Base-by-base conservation (phyloP, 225 moss, liverwort and hornwort species). In the Asterella californica region DNA sequence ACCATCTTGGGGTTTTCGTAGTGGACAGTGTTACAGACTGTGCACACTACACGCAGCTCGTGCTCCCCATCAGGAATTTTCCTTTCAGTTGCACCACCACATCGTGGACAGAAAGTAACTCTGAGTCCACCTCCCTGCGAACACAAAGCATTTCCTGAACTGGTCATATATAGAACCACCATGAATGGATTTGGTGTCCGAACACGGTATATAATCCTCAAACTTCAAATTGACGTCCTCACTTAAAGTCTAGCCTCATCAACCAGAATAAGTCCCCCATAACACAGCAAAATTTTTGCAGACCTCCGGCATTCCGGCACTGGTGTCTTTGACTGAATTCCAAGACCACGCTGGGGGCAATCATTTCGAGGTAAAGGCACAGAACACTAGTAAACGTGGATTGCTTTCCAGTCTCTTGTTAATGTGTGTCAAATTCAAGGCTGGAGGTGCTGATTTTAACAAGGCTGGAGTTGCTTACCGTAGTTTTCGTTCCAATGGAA, bases 1-100 rank as follows among this genome's bases (percentile, higher is more conserved):
- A 24, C 99, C 99, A 99, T 99, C 84, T 99, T 99, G 33, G 99
- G 99, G 82, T 99, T 99, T 81, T 93, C 95, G 81, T 99, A 95
- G 83, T 99, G 90, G 49, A 99, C 86, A 49, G 89, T 79, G 70
- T 90, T 88, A 63, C 99, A 99, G 61, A 88, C 89, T 60, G 90
- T 93, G 86, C 99, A 99, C 50, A 99, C 93, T 67, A 86, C 91
- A 80, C 95, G 92, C 74, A 92, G 80, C 83, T 93, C 95, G 82
- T 95, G 91, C 84, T 99, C 95, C 48, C 95, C 99, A 34, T 82
- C 83, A 17, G 99, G 99, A 65, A 99, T 89, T 81, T 87, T 92
- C 75, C 91, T 91, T 90, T 95, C 95, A 76, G 93, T 93, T 9
- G 90, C 49, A 79, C 95, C 95, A 73, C 99, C 99, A 83, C 99